These are phyloP conservation scores for Pisolithus thermaeus DNA, from an alignment of 1,284 basidiomycete genomes.

Conservation along the genomic window DNA sequence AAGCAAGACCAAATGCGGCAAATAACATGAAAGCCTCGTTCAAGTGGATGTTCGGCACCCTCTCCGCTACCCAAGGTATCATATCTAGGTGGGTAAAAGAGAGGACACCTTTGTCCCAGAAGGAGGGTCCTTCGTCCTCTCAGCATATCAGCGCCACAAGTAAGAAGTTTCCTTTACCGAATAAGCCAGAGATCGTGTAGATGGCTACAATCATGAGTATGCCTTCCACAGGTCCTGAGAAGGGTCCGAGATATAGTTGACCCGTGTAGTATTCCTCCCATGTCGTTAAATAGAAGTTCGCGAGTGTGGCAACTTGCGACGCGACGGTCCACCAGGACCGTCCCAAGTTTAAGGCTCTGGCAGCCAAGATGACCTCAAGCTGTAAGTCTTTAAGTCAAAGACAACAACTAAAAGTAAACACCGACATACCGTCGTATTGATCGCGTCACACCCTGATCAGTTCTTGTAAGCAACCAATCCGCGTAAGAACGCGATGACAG, in stretches of 20 bases:
- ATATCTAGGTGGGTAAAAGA: conserved; percentile 54
- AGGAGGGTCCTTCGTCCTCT: conserved; percentile 51
- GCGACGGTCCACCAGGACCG: conserved; percentile 95
- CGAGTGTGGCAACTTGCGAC: conserved; percentile 79
- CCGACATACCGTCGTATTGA: conserved; percentile 82
- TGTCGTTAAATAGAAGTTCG: conserved; percentile 93
- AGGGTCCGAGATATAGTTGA: conserved; percentile 84
- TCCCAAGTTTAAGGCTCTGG: conserved; percentile 86
- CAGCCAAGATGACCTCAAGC: conserved; percentile 80
- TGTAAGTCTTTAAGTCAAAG: conserved; percentile 26
- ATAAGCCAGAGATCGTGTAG: conserved; percentile 74
- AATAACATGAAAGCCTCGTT: conserved; percentile 90
- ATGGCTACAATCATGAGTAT: conserved; percentile 84
- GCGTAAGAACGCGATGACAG: conserved; percentile 14
- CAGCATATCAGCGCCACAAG: background rate
- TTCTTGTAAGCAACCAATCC: background rate
- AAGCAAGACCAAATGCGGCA: conserved; percentile 65
- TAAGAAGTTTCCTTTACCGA: conserved; percentile 41
- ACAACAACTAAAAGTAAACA: conserved; percentile 1
- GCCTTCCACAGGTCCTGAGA: conserved; percentile 95
- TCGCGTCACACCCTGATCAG: conserved; percentile 73
- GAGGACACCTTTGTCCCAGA: conserved; percentile 80
- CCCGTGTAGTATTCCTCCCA: conserved; percentile 99
- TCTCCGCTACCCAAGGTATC: conserved; percentile 40
- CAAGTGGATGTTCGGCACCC: conserved; percentile 64